Conservation (phyloP, 2,329 filamentous ascomycete species). For the Fusarium citri region DNA sequence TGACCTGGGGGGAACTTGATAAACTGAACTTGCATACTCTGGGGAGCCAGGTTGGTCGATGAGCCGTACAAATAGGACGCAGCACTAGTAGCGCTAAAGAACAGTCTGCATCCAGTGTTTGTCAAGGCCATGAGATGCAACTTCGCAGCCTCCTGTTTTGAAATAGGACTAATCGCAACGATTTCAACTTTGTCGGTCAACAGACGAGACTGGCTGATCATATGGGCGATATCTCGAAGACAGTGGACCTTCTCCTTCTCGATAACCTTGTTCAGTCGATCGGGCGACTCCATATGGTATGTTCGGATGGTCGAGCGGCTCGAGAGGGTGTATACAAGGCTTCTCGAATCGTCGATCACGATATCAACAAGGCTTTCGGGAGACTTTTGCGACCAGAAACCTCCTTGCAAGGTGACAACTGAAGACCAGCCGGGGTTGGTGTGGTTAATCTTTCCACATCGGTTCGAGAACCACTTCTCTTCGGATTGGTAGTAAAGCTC, state of each 20-base stretch:
- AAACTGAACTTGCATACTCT: constrained; percentile 97
- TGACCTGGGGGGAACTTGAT: constrained; percentile 86
- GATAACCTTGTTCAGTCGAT: constrained; percentile 72
- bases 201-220: constrained; percentile 79
- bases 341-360: constrained; percentile 87
- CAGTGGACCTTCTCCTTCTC: constrained; percentile 72
- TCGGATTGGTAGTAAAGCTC: constrained; percentile 97
- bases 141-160: constrained; percentile 80
- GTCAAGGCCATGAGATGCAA: constrained; percentile 92
- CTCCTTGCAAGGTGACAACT: constrained; percentile 65
- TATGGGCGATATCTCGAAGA: constrained; percentile 83
- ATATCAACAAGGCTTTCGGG: constrained; percentile 80
- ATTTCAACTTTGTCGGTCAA: constrained; percentile 78
- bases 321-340: constrained; percentile 91
- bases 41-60: constrained; percentile 75
- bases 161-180: constrained; percentile 87
- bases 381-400: constrained; percentile 62
- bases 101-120: constrained; percentile 89
- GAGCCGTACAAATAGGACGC: constrained; percentile 73
- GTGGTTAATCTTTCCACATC: constrained; percentile 90
- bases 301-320: constrained; percentile 89
- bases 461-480: constrained; percentile 94
- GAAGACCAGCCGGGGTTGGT: constrained; percentile 78
- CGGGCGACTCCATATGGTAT: constrained; percentile 81
- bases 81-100: constrained; percentile 88